These are phyloP conservation scores for Phalaenopsis aphrodite DNA, from an alignment of 106 monocot genomes.

Conservation along the genomic window DNA sequence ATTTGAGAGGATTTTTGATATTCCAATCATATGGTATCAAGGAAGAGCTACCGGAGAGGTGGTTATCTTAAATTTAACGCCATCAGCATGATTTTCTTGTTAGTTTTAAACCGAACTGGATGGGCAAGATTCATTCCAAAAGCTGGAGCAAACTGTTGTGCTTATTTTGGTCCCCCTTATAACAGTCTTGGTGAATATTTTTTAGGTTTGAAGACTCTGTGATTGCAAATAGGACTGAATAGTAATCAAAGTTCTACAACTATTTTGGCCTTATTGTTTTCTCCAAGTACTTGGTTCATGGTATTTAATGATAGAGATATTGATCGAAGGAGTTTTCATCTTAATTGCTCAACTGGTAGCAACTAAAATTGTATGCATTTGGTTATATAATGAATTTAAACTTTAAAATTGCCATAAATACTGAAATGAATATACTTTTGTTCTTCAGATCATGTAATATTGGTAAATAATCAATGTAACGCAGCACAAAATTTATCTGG, in stretches of 20 bases:
- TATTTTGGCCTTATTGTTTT: conserved; percentile 1
- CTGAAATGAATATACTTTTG: neutral
- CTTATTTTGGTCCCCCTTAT: neutral
- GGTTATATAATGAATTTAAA: neutral
- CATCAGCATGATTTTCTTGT: neutral
- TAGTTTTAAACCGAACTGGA: neutral
- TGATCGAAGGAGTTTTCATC: neutral
- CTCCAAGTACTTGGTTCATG: neutral
- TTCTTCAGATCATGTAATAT: neutral
- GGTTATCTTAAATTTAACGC: conserved; percentile 29
- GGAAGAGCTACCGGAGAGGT: conserved; percentile 99
- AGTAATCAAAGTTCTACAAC: neutral
- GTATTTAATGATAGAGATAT: neutral
- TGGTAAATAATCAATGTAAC: neutral
- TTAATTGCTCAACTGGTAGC: neutral
- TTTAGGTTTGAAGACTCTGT: neutral
- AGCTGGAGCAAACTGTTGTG: neutral
- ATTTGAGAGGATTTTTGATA: conserved; percentile 90
- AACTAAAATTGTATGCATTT: neutral
- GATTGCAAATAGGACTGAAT: neutral
- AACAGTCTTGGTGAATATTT: neutral
- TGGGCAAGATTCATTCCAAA: neutral
- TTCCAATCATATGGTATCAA: conserved; percentile 59
- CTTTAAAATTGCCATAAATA: neutral
- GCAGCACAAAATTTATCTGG: neutral